Evolutionary conservation across 169 alveolate species (phyloP), one percentile per base, ranked within the genome.

Genomic region (Plasmodium reichenowi): DNA sequence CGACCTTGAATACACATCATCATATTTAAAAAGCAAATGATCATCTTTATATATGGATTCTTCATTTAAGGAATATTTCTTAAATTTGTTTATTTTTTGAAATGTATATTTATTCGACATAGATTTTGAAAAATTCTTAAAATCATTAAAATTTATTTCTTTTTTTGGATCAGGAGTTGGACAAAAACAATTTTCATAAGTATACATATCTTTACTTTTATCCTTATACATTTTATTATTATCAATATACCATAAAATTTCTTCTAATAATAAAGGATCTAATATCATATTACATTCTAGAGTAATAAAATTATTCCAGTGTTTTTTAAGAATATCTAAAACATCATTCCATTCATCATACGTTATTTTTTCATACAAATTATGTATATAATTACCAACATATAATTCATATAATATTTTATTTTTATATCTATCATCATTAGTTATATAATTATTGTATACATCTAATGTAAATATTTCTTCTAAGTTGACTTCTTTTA

Each of bases 161-260:
- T 78, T 78, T 17, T 15, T 38, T n/a, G 89, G 89, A 66, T 78
- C 89, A 22, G 89, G 89, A 13, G 89, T 78, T 50, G 89, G 89
- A n/a, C 89, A 78, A 60, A 78, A 78, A 45, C 89, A 78, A 52
- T 29, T 64, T 66, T 78, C 89, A 78, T 78, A 78, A 15, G 58
- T 78, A 66, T 78, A 78, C 59, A 66, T 66, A 3, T 58, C 50
- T 32, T 64, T 71, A 52, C 89, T 78, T 66, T 78, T 78, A 56
- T 78, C 89, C 58, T 78, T 78, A 66, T 78, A 78, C 89, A 78
- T 78, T 66, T 78, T 78, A 58, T 78, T 78, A 54, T 78, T 71
- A 78, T 78, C 89, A 26, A 78, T 78, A 58, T 78, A 78, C 89
- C 89, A 78, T 50, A 78, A 17, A 20, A 78, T 78, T 78, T 78